Base-by-base conservation (phyloP, 257 asterid genomes). In the Petrea volubilis region DNA sequence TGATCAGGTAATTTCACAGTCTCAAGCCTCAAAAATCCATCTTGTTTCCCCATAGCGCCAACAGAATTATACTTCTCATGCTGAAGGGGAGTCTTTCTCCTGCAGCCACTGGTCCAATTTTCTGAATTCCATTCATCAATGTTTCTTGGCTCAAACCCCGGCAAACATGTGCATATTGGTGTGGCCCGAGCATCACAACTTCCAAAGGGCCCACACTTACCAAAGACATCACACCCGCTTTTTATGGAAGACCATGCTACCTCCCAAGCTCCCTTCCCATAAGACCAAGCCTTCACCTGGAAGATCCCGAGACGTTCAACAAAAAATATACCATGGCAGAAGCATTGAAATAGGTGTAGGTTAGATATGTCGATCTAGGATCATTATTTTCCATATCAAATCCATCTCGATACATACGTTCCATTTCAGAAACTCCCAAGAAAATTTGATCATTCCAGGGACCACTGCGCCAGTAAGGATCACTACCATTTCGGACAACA, bases 1-100 rank as follows among this genome's bases (percentile, higher is more conserved):
- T n/a, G 40, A 67, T 82, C 95, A 1, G 95, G 91, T 84, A 88
- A 53, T 58, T 88, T 88, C 60, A 88, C 78, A 5, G 47, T 52
- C n/a, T 55, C 47, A 7, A 81, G 46, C 57, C 44, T 11, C 12
- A 23, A 36, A 68, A 88, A 88, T 3, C 79, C 67, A 47, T 81
- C 94, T 20, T 25, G 59, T 58, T 60, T 64, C 55, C 66, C 68
- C 25, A 62, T 21, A 5, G 23, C 21, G n/a, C 59, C 49, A n/a
- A 31, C 24, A 5, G 17, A 43, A 23, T 13, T 51, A 0, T 10
- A 8, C 11, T 33, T 33, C 60, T 71, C 71, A 46, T 91, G 83
- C 68, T 69, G 69, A 29, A 81, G 60, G 28, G 31, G 23, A 6
- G 24, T 59, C 68, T 73, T 76, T 78, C 94, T 83, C 14, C 24